These are phyloP conservation scores for Penicillium psychrosexuale DNA, from an alignment of 2,329 filamentous ascomycete genomes.

Conservation along the genomic window DNA sequence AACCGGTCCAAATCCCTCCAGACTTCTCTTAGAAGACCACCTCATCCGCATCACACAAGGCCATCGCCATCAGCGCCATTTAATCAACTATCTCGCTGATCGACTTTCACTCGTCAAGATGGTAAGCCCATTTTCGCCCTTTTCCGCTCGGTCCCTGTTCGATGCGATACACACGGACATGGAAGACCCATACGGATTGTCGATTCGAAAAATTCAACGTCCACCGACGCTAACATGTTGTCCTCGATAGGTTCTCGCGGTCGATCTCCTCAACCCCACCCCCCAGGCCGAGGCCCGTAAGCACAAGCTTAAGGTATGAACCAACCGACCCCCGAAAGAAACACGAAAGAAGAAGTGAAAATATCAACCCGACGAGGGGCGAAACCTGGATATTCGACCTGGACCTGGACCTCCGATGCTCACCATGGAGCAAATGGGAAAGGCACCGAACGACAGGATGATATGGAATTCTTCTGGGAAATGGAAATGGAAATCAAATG, in stretches of 20 bases:
- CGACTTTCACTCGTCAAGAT: slow-evolving; percentile 44
- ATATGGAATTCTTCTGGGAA: neutral
- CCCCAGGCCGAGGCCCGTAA: slow-evolving; percentile 97
- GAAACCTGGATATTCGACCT: slow-evolving; percentile 5
- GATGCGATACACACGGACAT: slow-evolving; percentile 1
- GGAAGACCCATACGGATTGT: neutral
- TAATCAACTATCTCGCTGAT: slow-evolving; percentile 42
- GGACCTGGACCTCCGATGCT: slow-evolving; percentile 3
- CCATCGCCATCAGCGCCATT: slow-evolving; percentile 43
- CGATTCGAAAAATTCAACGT: slow-evolving; percentile 9
- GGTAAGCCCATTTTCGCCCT: slow-evolving; percentile 32
- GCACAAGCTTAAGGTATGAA: slow-evolving; percentile 99
- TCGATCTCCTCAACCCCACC: slow-evolving; percentile 99
- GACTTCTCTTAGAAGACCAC: slow-evolving; percentile 35
- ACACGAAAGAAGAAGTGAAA: slow-evolving; percentile 12
- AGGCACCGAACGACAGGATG: slow-evolving; percentile 1
- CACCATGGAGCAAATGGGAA: slow-evolving; percentile 4
- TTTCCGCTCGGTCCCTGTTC: slow-evolving; percentile 7
- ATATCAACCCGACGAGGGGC: slow-evolving; percentile 4
- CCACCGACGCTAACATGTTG: slow-evolving; percentile 19
- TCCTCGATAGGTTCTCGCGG: slow-evolving; percentile 84
- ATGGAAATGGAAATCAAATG: neutral
- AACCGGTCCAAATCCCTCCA: slow-evolving; percentile 35
- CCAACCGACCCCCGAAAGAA: slow-evolving; percentile 9
- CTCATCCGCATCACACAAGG: slow-evolving; percentile 37